phyloP scores from a whole-genome alignment of 495 filamentous ascomycete species.

The Tuber brumale region DNA sequence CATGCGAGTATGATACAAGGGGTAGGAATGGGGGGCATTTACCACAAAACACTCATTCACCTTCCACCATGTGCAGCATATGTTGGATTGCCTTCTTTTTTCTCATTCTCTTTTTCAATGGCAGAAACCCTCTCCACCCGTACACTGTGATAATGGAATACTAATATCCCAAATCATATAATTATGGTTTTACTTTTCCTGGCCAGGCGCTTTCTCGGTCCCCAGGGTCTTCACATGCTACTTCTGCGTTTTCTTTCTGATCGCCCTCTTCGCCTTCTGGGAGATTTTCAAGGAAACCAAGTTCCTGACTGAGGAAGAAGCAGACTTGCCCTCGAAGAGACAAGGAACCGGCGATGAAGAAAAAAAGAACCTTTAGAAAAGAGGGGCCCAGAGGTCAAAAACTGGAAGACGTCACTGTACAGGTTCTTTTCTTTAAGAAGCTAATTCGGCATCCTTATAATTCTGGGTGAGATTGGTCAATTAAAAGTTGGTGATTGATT shows the following conservation, averaged over 20 bases:
- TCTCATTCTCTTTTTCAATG: conserved; percentile 1
- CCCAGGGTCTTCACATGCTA: conserved; percentile 2
- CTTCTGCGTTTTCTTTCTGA: background rate
- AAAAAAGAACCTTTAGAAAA: background rate
- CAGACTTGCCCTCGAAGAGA: background rate
- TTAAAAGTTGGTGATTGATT: background rate
- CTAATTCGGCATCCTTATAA: background rate
- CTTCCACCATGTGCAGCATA: background rate
- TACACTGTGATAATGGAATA: background rate
- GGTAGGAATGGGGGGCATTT: background rate
- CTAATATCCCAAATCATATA: background rate
- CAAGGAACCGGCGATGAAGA: conserved; percentile 2
- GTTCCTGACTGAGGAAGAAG: background rate
- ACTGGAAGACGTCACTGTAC: background rate
- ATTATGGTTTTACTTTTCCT: conserved; percentile 1
- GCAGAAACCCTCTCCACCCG: background rate
- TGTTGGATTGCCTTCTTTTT: conserved; percentile 5
- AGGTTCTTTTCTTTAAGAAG: background rate
- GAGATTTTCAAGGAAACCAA: background rate
- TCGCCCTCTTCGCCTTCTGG: background rate
- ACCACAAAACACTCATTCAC: background rate
- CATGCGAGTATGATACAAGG: background rate
- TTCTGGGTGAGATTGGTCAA: background rate
- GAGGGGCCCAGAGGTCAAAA: background rate
- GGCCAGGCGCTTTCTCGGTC: background rate